Conservation (phyloP, 2,329 filamentous ascomycete genomes). For the Colletotrichum liaoningense region DNA sequence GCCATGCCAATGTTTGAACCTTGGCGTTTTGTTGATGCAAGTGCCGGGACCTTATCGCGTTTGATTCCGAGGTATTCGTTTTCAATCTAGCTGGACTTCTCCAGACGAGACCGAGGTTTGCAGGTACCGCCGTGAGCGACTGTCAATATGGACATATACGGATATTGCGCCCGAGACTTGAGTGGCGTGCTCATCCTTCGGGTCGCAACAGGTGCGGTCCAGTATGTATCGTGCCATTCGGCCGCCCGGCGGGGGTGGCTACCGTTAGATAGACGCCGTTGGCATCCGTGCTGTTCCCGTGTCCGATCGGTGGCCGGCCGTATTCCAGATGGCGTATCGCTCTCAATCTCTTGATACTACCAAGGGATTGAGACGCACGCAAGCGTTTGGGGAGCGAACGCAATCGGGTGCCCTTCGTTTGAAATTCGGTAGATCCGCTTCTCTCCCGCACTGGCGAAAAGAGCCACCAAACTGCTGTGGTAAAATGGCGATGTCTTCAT, state of each 20-base stretch:
- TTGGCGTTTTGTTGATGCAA: slow-evolving; percentile 29
- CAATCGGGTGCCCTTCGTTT: neutral
- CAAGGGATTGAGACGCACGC: slow-evolving; percentile 7
- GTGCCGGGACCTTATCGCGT: slow-evolving; percentile 24
- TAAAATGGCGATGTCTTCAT: slow-evolving; percentile 1
- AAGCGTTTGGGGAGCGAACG: neutral
- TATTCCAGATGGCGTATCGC: neutral
- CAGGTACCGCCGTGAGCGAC: neutral
- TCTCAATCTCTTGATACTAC: slow-evolving; percentile 9
- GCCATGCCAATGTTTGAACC: slow-evolving; percentile 1
- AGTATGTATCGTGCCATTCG: neutral
- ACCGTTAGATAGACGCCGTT: slow-evolving; percentile 20
- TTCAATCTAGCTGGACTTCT: neutral
- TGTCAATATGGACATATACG: slow-evolving; percentile 1
- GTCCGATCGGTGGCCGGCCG: slow-evolving; percentile 24
- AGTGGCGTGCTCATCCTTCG: slow-evolving; percentile 26
- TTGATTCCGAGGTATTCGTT: neutral
- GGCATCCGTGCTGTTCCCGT: slow-evolving; percentile 14
- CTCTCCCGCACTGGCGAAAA: neutral
- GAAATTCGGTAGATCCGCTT: neutral
- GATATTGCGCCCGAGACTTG: slow-evolving; percentile 23
- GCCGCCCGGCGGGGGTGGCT: slow-evolving; percentile 12
- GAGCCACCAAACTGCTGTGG: neutral
- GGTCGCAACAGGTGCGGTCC: slow-evolving; percentile 13
- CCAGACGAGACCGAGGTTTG: neutral